Evolutionary conservation across 2,329 filamentous ascomycete genomes (phyloP).

Genomic region (Colletotrichum siamense): DNA sequence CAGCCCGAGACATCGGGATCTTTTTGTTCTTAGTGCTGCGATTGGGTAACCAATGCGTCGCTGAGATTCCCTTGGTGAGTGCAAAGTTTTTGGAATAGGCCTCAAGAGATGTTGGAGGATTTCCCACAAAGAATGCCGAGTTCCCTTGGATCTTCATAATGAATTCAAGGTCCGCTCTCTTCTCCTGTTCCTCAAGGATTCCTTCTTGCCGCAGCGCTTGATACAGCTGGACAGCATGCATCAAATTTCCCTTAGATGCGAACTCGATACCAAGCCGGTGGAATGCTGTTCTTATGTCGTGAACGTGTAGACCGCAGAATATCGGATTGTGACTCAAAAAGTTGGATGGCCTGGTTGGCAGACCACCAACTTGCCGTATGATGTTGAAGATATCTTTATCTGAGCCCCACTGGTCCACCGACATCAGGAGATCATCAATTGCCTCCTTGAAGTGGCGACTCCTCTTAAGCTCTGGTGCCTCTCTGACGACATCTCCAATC

Average conservation of each 20-base stretch:
- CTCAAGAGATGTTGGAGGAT: slow-evolving; percentile 20
- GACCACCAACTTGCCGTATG: not conserved
- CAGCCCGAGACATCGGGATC: slow-evolving; percentile 9
- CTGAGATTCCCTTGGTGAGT: slow-evolving; percentile 24
- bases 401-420: slow-evolving; percentile 10
- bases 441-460: not conserved
- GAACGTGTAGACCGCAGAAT: slow-evolving; percentile 25
- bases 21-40: not conserved
- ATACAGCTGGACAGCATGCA: slow-evolving; percentile 26
- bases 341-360: not conserved
- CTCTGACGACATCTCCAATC: not conserved
- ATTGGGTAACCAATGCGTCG: slow-evolving; percentile 24
- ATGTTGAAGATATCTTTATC: slow-evolving; percentile 11
- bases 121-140: slow-evolving; percentile 26
- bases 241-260: slow-evolving; percentile 21
- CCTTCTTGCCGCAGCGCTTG: slow-evolving; percentile 26
- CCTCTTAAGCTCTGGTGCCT: not conserved
- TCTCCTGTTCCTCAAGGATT: slow-evolving; percentile 22
- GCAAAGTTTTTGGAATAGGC: slow-evolving; percentile 28
- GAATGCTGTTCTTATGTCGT: slow-evolving; percentile 22
- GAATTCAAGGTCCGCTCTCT: not conserved
- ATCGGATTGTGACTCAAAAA: slow-evolving; percentile 27
- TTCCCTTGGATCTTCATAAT: slow-evolving; percentile 17
- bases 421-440: slow-evolving; percentile 3
- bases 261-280: slow-evolving; percentile 19